phyloP scores from a whole-genome alignment of 176 grass and related monocot genomes.

The Rhynchospora breviuscula region DNA sequence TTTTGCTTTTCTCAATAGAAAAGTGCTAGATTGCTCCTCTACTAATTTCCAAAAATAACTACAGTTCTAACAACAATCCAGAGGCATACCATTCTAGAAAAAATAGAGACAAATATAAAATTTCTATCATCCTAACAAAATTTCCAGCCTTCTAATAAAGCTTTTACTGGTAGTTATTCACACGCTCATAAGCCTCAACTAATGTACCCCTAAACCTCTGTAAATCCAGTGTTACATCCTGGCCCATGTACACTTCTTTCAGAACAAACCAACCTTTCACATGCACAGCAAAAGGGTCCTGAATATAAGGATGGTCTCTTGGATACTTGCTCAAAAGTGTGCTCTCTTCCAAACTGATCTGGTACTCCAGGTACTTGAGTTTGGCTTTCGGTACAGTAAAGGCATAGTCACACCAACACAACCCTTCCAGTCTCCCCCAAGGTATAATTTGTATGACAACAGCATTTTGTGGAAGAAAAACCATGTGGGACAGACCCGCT shows the following conservation, averaged over 20 bases:
- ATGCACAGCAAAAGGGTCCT: constrained; percentile 25
- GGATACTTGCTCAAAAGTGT: constrained; percentile 25
- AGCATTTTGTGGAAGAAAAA: constrained; percentile 25
- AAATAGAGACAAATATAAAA: too few relatives aligned
- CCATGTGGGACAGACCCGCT: constrained; percentile 20
- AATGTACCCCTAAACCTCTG: constrained; percentile 24
- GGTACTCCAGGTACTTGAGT: constrained; percentile 28
- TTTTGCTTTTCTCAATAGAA: too few relatives aligned
- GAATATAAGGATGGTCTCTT: constrained; percentile 27
- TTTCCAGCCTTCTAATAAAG: too few relatives aligned
- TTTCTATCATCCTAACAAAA: too few relatives aligned
- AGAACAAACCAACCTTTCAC: constrained; percentile 31
- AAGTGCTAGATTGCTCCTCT: too few relatives aligned
- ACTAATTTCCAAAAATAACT: too few relatives aligned
- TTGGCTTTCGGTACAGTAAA: constrained; percentile 9
- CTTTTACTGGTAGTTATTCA: too few relatives aligned
- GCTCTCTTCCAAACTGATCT: constrained; percentile 27
- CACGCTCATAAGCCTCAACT: not conserved
- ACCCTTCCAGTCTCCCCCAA: constrained; percentile 16
- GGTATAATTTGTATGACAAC: constrained; percentile 29
- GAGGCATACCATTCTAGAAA: too few relatives aligned
- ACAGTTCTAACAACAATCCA: too few relatives aligned
- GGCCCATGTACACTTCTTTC: constrained; percentile 8
- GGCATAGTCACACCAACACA: constrained; percentile 20
- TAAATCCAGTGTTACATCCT: constrained; percentile 21